These are phyloP conservation scores for Tuber indicum DNA, from an alignment of 495 filamentous ascomycete species.

Conservation along the genomic window DNA sequence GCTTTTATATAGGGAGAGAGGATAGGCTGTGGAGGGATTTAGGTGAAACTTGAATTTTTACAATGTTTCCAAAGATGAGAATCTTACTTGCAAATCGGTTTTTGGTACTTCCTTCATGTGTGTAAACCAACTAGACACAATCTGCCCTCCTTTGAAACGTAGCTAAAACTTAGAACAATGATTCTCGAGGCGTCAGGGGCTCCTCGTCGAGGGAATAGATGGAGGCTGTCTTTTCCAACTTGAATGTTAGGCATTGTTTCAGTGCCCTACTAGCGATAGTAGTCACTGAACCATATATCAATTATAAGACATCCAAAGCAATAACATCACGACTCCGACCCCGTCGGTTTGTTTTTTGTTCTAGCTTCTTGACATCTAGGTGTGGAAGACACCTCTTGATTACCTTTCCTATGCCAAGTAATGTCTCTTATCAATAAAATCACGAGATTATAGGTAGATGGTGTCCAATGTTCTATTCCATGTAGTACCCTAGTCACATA, in stretches of 20 bases:
- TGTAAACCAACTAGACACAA: background rate
- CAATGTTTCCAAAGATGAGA: background rate
- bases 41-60: background rate
- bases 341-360: background rate
- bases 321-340: background rate
- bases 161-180: background rate
- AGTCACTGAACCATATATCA: background rate
- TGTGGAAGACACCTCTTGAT: background rate
- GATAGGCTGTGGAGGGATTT: background rate
- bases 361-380: background rate
- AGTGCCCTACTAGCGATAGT: background rate
- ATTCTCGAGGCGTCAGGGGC: background rate
- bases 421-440: background rate
- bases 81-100: background rate
- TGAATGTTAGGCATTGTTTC: background rate
- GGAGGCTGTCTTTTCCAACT: background rate
- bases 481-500: background rate
- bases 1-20: background rate
- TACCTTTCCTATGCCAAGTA: background rate
- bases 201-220: background rate
- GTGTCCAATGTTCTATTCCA: background rate
- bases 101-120: background rate
- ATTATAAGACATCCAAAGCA: background rate
- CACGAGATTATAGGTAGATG: background rate
- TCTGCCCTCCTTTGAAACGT: background rate